phyloP scores from a whole-genome alignment of 345 rosid genomes.

The Boechera retrofracta region DNA sequence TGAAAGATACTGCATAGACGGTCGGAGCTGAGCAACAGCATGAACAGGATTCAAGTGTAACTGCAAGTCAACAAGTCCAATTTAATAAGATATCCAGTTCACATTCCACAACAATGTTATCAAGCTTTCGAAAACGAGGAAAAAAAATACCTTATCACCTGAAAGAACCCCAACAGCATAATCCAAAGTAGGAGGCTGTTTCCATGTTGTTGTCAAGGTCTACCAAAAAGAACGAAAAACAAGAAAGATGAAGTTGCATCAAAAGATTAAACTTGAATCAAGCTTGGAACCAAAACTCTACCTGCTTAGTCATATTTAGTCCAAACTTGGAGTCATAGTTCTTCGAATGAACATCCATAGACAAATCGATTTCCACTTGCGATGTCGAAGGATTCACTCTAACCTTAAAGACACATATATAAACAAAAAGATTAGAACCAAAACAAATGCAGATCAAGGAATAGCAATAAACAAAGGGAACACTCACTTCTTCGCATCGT shows the following conservation, averaged over 20 bases:
- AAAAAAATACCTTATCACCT: constrained; percentile 70
- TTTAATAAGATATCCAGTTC: constrained; percentile 19
- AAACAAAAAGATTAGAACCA: constrained; percentile 20
- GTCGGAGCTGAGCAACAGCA: constrained; percentile 88
- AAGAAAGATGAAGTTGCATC: constrained; percentile 19
- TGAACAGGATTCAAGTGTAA: constrained; percentile 82
- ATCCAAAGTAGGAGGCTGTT: constrained; percentile 51
- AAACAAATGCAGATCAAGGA: background rate
- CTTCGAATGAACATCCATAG: constrained; percentile 57
- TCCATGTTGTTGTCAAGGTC: constrained; percentile 70
- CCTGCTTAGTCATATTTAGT: constrained; percentile 67
- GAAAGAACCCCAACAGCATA: constrained; percentile 77
- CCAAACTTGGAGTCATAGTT: constrained; percentile 58
- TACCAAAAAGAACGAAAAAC: constrained; percentile 38
- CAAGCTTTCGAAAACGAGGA: constrained; percentile 6
- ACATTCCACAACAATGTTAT: constrained; percentile 28
- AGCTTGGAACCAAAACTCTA: constrained; percentile 37
- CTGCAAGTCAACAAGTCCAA: constrained; percentile 56
- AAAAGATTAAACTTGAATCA: constrained; percentile 28
- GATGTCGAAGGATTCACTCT: constrained; percentile 67
- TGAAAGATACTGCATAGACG: constrained; percentile 58
- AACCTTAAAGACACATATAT: constrained; percentile 53
- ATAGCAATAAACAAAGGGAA: background rate
- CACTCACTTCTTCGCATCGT: constrained; percentile 71
- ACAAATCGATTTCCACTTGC: constrained; percentile 77